These are phyloP conservation scores for Nakazawaea wickerhamii DNA, from an alignment of 805 yeast species.

Conservation along the genomic window DNA sequence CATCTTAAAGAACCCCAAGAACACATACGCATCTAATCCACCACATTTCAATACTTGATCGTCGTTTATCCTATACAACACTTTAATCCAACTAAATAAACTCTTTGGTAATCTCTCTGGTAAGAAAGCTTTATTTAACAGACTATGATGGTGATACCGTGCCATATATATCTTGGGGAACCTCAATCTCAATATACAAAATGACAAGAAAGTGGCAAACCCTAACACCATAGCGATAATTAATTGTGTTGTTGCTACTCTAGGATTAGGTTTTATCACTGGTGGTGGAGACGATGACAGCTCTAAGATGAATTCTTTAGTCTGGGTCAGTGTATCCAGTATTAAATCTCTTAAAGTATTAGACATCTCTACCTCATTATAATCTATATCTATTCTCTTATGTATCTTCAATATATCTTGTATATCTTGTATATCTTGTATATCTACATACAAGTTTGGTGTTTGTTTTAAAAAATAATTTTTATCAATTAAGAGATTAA, in stretches of 20 bases:
- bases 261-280: conserved; percentile 21
- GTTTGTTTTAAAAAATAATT: too few species aligned
- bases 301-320: background rate
- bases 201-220: conserved; percentile 55
- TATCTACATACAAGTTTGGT: too few species aligned
- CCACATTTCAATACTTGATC: conserved; percentile 51
- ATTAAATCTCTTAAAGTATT: background rate
- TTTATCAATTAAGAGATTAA: too few species aligned
- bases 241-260: conserved; percentile 76
- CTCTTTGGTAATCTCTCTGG: conserved; percentile 55
- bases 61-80: conserved; percentile 39
- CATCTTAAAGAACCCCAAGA: conserved; percentile 54
- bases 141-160: conserved; percentile 47
- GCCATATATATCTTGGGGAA: conserved; percentile 87
- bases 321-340: background rate
- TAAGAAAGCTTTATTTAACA: conserved; percentile 34
- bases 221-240: conserved; percentile 69
- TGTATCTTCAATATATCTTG: too few species aligned
- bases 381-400: background rate
- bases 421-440: too few species aligned
- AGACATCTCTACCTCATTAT: background rate
- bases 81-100: conserved; percentile 49
- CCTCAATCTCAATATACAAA: conserved; percentile 63
- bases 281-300: conserved; percentile 2
- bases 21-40: conserved; percentile 55